Percentiles rank a stretch among this genome's conserved stretches.
Evolutionary conservation across 495 filamentous ascomycete species (phyloP).

Genomic region (Xylaria bambusicola): DNA sequence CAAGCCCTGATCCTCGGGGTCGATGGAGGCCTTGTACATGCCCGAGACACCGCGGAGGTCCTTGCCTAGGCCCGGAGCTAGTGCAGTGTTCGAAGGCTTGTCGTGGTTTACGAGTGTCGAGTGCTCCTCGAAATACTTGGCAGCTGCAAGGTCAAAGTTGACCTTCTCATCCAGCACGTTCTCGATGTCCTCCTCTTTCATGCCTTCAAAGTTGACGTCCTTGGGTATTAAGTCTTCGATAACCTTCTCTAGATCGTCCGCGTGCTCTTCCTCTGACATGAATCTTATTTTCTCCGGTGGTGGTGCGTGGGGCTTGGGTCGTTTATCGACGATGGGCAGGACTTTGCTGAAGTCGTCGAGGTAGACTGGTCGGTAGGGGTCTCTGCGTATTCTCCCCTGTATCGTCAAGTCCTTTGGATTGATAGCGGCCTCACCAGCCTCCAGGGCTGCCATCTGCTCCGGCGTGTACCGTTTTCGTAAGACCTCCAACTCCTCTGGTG

Average conservation of each 20-base stretch:
- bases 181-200: conserved; percentile 26
- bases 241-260: conserved; percentile 54
- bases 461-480: conserved; percentile 71
- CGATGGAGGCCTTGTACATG: conserved; percentile 49
- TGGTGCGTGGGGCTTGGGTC: conserved; percentile 32
- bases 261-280: conserved; percentile 59
- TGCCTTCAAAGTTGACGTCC: conserved; percentile 42
- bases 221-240: conserved; percentile 54
- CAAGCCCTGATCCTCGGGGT: conserved; percentile 43
- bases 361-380: conserved; percentile 74
- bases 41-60: conserved; percentile 48
- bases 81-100: conserved; percentile 37
- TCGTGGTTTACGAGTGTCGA: conserved; percentile 38
- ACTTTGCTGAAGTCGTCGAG: conserved; percentile 81
- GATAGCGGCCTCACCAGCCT: conserved; percentile 83
- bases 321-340: conserved; percentile 72
- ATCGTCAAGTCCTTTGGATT: conserved; percentile 73
- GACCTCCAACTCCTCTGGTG: conserved; percentile 62
- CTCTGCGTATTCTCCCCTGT: conserved; percentile 66
- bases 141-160: conserved; percentile 25
- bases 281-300: conserved; percentile 60
- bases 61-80: conserved; percentile 45
- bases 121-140: conserved; percentile 46
- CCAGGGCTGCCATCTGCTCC: conserved; percentile 79
- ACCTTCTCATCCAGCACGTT: conserved; percentile 24